Base-by-base conservation (phyloP, 768 basidiomycete species). In the Polyporus arcularius region DNA sequence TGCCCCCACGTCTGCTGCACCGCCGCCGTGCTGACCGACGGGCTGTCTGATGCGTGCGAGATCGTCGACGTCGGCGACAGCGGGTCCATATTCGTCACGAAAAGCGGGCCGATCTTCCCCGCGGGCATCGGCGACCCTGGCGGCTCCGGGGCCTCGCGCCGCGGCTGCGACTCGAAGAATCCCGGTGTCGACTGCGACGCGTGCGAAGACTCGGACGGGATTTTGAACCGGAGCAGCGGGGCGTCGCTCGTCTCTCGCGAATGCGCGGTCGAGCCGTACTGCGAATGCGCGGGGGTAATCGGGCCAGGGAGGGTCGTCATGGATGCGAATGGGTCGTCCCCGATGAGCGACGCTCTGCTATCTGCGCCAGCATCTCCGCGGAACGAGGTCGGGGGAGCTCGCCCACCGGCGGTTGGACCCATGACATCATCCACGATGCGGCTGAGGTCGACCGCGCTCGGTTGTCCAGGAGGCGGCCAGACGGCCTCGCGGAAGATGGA, bases 401-500 rank as follows among this genome's bases (percentile, higher is more conserved):
- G 12, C 32, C 31, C 47, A 38, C 38, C 14, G 11, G 54, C 32
- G 58, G 42, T 35, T 16, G 64, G 64, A 14, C 70, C 70, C 72
- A 73, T 73, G 50, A 73, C 69, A 53, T 71, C 67, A 43, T 69
- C 68, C 12, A 71, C 67, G 51, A 71, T 70, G n/a, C 56, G 58
- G 4, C 54, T 43, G 28, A 71, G 72, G 58, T 71, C 68, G 38
- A 70, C 70, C 39, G 63, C 55, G 41, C 61, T 65, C 31, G 35
- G 47, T 21, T 69, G 60, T 26, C 64, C 59, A 5, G 70, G 70
- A 4, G 72, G 72, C 21, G 70, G 70, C 72, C 70, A 71, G 18
- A 71, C 70, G 1, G 55, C 67, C 62, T 73, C 72, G 42, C 65
- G 70, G 70, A 73, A 73, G 49, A 71, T 64, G 3, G 69, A 70